Evolutionary conservation across 176 grass and related monocot species (phyloP).

Genomic region (Carex pumila): DNA sequence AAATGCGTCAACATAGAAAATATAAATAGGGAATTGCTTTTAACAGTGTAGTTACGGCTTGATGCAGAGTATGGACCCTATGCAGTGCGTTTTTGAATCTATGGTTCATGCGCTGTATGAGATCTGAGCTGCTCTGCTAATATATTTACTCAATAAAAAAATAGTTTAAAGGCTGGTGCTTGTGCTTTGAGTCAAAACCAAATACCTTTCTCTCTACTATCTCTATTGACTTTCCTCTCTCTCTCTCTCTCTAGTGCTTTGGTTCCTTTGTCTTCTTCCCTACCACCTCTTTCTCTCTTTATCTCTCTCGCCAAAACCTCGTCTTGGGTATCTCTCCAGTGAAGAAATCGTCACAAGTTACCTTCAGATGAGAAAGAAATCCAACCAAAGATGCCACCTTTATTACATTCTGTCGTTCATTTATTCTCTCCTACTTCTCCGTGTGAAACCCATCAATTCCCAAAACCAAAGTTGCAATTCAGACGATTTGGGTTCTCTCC

Average conservation of each 20-base stretch:
- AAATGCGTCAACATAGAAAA: not conserved
- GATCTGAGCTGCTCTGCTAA: too few species aligned
- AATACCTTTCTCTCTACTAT: conserved; percentile 33
- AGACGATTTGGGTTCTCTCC: conserved; percentile 46
- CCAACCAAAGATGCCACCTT: not conserved
- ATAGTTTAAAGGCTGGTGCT: not conserved
- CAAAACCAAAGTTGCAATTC: conserved; percentile 44
- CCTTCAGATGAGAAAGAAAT: conserved; percentile 50
- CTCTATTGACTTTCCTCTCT: conserved; percentile 19
- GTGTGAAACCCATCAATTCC: not conserved
- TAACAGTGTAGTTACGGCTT: too few species aligned
- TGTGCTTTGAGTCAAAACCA: conserved; percentile 44
- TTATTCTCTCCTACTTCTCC: conserved; percentile 17
- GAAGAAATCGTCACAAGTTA: conserved; percentile 15
- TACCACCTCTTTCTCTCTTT: not conserved
- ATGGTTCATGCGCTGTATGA: too few species aligned
- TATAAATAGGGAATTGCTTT: not conserved
- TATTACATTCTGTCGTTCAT: conserved; percentile 18
- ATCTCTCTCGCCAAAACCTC: conserved; percentile 11
- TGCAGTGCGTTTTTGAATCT: too few species aligned
- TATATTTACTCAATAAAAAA: not conserved
- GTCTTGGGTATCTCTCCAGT: not conserved
- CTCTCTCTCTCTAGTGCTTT: not conserved
- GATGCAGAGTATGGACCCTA: too few species aligned
- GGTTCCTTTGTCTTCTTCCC: conserved; percentile 24